A percentile compares a stretch with the other conserved stretches of the same genome.
These are phyloP conservation scores for Quercus alba DNA, from an alignment of 306 rosid species.

Conservation along the genomic window DNA sequence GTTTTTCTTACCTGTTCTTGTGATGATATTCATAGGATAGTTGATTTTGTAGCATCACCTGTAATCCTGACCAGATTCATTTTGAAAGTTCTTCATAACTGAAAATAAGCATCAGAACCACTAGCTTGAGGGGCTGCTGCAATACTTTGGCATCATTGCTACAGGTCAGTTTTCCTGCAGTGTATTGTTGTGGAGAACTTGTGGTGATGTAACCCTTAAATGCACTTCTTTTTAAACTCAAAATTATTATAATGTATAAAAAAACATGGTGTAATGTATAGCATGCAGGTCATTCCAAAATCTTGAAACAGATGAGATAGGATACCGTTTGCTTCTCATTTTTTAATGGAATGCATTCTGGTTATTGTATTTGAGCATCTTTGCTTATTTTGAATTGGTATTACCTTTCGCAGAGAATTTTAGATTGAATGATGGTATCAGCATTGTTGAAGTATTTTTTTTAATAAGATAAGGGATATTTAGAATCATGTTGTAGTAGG, in stretches of 20 bases:
- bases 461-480: background rate
- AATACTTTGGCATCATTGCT: background rate
- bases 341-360: background rate
- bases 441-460: background rate
- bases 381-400: background rate
- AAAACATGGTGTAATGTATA: background rate
- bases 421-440: background rate
- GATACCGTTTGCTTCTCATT: background rate
- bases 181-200: background rate
- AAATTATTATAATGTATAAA: background rate
- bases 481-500: no score
- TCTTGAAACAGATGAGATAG: background rate
- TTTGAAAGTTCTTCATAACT: background rate
- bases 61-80: background rate
- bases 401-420: background rate
- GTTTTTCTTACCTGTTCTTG: background rate
- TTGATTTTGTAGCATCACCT: background rate
- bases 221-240: background rate
- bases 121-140: background rate
- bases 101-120: background rate
- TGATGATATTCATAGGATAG: background rate
- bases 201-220: background rate
- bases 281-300: background rate
- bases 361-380: background rate
- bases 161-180: background rate